Conservation (phyloP, 2,329 filamentous ascomycete species). For the Fusarium staphyleae region DNA sequence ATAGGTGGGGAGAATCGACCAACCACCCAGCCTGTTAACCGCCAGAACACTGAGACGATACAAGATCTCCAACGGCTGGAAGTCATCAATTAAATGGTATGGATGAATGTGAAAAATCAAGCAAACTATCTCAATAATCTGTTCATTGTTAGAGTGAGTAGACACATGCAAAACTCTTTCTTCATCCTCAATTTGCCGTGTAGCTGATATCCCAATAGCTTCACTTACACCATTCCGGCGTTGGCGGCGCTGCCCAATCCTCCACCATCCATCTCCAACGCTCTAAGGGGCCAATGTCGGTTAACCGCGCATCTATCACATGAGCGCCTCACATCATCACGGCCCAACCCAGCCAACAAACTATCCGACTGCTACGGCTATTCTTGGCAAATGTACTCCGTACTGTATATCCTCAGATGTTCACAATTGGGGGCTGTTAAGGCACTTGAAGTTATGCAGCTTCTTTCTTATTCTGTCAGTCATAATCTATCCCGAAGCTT, state of each 20-base stretch:
- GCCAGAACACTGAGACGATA: constrained; percentile 3
- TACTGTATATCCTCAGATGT: constrained; percentile 6
- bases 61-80: background rate
- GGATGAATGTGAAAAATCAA: background rate
- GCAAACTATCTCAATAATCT: too few species aligned
- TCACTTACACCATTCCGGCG: background rate
- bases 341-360: constrained; percentile 20
- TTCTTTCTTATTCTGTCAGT: constrained; percentile 26
- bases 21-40: constrained; percentile 32
- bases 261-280: constrained; percentile 1
- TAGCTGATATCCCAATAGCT: constrained; percentile 15
- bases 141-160: background rate
- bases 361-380: background rate
- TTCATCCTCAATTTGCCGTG: constrained; percentile 20
- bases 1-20: constrained; percentile 19
- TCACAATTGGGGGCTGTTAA: background rate
- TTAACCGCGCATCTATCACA: constrained; percentile 30
- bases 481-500: constrained; percentile 30
- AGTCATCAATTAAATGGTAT: too few species aligned
- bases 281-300: constrained; percentile 4
- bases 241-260: constrained; percentile 34
- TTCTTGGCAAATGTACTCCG: background rate
- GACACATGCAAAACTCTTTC: background rate
- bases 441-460: constrained; percentile 11
- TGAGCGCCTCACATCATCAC: constrained; percentile 12